A percentile compares a stretch with the other conserved stretches of the same genome.
phyloP scores from a whole-genome alignment of 1,139 yeast species.

The Candida labiduridarum region DNA sequence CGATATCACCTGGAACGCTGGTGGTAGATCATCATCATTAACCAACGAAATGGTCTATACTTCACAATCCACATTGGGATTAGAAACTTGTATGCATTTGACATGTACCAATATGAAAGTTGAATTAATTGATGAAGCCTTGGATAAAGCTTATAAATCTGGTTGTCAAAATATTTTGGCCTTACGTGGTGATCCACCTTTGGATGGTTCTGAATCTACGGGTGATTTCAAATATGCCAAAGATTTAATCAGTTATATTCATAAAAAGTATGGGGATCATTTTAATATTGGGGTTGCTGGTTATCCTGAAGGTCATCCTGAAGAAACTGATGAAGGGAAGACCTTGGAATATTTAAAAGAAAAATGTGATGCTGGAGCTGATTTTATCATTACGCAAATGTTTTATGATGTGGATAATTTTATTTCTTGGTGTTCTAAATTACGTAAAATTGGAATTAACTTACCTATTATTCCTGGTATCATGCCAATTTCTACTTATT shows the following conservation, averaged over 20 bases:
- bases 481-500: slow-evolving; percentile 96
- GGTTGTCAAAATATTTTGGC: slow-evolving; percentile 95
- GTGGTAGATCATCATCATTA: slow-evolving; percentile 79
- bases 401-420: slow-evolving; percentile 86
- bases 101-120: slow-evolving; percentile 96
- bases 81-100: slow-evolving; percentile 97
- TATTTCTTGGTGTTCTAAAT: slow-evolving; percentile 73
- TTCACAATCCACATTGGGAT: slow-evolving; percentile 87
- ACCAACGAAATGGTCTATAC: slow-evolving; percentile 92
- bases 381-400: slow-evolving; percentile 92
- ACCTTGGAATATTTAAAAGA: slow-evolving; percentile 73
- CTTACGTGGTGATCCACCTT: slow-evolving; percentile 81
- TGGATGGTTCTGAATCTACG: slow-evolving; percentile 64
- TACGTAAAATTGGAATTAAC: slow-evolving; percentile 74
- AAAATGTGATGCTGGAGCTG: slow-evolving; percentile 91
- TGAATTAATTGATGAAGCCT: slow-evolving; percentile 79
- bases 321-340: slow-evolving; percentile 61
- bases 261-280: slow-evolving; percentile 69
- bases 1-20: slow-evolving; percentile 98
- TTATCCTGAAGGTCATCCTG: slow-evolving; percentile 96
- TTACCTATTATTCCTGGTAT: slow-evolving; percentile 96
- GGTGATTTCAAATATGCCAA: slow-evolving; percentile 77
- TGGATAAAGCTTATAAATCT: slow-evolving; percentile 80
- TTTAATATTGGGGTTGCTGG: slow-evolving; percentile 93
- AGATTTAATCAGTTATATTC: slow-evolving; percentile 84